Evolutionary conservation across 306 rosid genomes (phyloP).

Genomic region (Gillenia trifoliata): DNA sequence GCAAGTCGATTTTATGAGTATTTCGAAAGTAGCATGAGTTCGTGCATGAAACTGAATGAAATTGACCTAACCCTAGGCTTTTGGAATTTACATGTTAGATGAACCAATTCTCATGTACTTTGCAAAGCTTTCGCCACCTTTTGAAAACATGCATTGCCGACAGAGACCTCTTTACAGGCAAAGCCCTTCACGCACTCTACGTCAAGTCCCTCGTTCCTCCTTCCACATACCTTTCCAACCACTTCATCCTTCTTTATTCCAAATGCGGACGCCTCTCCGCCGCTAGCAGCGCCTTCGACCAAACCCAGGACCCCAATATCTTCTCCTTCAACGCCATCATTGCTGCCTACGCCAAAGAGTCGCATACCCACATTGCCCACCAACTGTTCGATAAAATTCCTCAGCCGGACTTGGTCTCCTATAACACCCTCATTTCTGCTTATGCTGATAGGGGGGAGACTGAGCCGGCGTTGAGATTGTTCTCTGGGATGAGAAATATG

Average conservation of each 20-base stretch:
- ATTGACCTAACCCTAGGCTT: too few species aligned
- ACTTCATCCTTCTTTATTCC: constrained; percentile 51
- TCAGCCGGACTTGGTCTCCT: constrained; percentile 46
- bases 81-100: constrained; percentile 14
- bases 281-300: constrained; percentile 31
- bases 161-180: constrained; percentile 41
- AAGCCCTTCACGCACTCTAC: constrained; percentile 37
- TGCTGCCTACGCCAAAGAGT: constrained; percentile 26
- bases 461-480: constrained; percentile 37
- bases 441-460: constrained; percentile 50
- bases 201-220: constrained; percentile 40
- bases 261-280: constrained; percentile 35
- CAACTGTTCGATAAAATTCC: constrained; percentile 39
- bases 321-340: constrained; percentile 47
- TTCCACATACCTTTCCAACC: constrained; percentile 51
- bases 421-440: constrained; percentile 60
- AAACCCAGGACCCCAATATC: constrained; percentile 33
- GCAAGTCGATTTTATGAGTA: too few species aligned
- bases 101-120: constrained; percentile 33
- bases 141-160: constrained; percentile 45
- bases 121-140: constrained; percentile 46
- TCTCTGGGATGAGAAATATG: constrained; percentile 34
- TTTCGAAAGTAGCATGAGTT: too few species aligned
- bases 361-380: constrained; percentile 25
- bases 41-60: too few species aligned